These are phyloP conservation scores for Schizophyllum commune DNA, from an alignment of 1,284 basidiomycete species.

Conservation along the genomic window DNA sequence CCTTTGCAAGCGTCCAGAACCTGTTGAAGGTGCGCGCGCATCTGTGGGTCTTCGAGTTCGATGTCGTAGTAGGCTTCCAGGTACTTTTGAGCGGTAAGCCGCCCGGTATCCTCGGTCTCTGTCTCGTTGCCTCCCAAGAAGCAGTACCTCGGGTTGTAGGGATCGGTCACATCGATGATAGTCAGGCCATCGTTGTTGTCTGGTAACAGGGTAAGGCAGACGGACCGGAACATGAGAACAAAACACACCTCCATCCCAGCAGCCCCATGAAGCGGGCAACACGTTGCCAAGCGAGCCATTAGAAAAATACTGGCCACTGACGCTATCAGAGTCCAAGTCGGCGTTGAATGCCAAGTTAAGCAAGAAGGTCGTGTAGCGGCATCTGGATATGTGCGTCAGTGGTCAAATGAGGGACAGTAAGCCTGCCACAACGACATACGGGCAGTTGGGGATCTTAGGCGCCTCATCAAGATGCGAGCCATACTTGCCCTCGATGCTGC, in stretches of 20 bases:
- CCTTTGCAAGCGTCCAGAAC: constrained; percentile 11
- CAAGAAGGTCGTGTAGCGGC: constrained; percentile 23
- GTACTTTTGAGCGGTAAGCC: not conserved
- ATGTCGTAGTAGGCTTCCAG: not conserved
- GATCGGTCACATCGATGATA: constrained; percentile 32
- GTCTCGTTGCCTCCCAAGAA: constrained; percentile 15
- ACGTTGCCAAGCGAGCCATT: not conserved
- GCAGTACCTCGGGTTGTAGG: constrained; percentile 25
- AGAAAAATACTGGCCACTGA: not conserved
- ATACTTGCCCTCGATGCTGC: constrained; percentile 19
- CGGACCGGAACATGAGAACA: not conserved
- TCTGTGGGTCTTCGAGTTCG: not conserved
- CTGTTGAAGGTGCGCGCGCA: constrained; percentile 10
- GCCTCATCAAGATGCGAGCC: constrained; percentile 7
- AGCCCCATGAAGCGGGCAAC: constrained; percentile 19
- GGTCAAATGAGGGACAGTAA: not conserved
- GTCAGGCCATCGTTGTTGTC: constrained; percentile 36
- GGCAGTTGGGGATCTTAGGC: not conserved
- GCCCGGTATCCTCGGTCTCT: not conserved
- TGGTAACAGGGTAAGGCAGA: constrained; percentile 12
- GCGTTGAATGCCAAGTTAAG: constrained; percentile 16
- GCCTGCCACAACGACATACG: not conserved
- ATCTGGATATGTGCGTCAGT: constrained; percentile 3
- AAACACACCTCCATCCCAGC: constrained; percentile 20
- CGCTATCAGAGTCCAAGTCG: constrained; percentile 9